A percentile compares a stretch with the other conserved stretches of the same genome.
Evolutionary conservation across 352 stramenopile genomes (phyloP).

Genomic region (Pythium brachiatum): DNA sequence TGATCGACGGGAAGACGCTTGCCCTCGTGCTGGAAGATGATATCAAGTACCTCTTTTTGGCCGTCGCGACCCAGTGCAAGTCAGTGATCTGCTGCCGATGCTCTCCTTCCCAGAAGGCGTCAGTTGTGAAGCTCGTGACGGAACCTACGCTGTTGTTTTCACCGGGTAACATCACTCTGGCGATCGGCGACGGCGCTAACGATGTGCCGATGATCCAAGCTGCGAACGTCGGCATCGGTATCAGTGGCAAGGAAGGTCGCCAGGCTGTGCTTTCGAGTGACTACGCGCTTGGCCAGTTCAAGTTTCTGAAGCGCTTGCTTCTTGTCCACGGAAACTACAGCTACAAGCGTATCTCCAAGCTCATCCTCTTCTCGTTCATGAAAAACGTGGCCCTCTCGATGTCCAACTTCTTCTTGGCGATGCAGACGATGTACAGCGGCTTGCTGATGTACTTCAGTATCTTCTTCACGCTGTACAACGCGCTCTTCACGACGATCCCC

Average conservation of each 20-base stretch:
- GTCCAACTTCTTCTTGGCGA: slow-evolving; percentile 83
- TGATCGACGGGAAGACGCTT: slow-evolving; percentile 88
- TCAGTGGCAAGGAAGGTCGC: slow-evolving; percentile 83
- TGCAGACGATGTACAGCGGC: slow-evolving; percentile 85
- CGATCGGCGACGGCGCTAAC: slow-evolving; percentile 84
- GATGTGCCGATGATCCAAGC: slow-evolving; percentile 89
- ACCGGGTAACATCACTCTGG: slow-evolving; percentile 83
- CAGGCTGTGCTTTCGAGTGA: slow-evolving; percentile 85
- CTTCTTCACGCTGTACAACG: slow-evolving; percentile 90
- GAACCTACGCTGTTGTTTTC: slow-evolving; percentile 88
- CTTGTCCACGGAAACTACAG: slow-evolving; percentile 89
- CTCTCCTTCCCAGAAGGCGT: slow-evolving; percentile 81
- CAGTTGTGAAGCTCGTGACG: slow-evolving; percentile 84
- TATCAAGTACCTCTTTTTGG: slow-evolving; percentile 88
- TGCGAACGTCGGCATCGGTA: slow-evolving; percentile 82
- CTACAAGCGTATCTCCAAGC: slow-evolving; percentile 89
- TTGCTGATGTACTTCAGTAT: slow-evolving; percentile 89
- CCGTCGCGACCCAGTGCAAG: slow-evolving; percentile 86
- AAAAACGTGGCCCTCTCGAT: slow-evolving; percentile 86
- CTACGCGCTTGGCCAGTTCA: slow-evolving; percentile 83
- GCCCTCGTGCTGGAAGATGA: slow-evolving; percentile 83
- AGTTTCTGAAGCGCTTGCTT: slow-evolving; percentile 76
- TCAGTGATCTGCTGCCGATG: slow-evolving; percentile 88
- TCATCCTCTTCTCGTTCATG: slow-evolving; percentile 89
- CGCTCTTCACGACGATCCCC: slow-evolving; percentile 86